Evolutionary conservation across 2,329 filamentous ascomycete species (phyloP), one percentile per base, ranked within the genome.

Genomic region (Zymoseptoria pseudotritici): DNA sequence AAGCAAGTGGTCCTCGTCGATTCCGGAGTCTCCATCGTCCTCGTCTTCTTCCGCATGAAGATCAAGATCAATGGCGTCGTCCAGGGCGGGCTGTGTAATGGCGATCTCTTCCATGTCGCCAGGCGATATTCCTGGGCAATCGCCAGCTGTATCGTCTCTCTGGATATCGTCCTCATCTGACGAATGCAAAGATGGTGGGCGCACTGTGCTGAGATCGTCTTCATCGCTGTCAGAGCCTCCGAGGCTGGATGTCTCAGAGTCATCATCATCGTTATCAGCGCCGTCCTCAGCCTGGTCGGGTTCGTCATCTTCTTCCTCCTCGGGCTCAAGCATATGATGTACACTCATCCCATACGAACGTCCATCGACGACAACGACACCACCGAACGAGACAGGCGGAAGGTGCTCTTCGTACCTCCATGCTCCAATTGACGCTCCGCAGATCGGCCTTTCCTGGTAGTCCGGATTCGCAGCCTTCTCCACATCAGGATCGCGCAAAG

Each of bases 301-400:
- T 3, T 74, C 76, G 46, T 83, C 81, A 51, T 82, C 80, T 52
- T 78, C 67, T 10, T 82, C 80, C 60, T 82, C 83, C 10, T 83
- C 78, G 11, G 78, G 76, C 68, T 97, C 93, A 2, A 97, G 83
- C 86, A 97, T 93, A 73, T 97, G 93, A 70, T 97, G 93, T 0
- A 97, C 93, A 21, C 91, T 97, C 90, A 97, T 94, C 11, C 93
- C 93, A 69, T 91, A 94, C 0, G 90, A 85, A 72, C 88, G 86
- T 58, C 89, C 86, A 70, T 97, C 91, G 1, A 97, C 85, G 31
- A 94, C 78, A 50, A 97, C 85, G 3, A 96, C 82, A 8, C 93
- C 93, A 11, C 93, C 93, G 66, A 96, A 91, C 31, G 91, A 95
- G 2, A 96, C 93, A 1, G 93, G 91, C 5, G 92, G 91, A 2